phyloP scores from a whole-genome alignment of 805 yeast species.

The Kazachstania kunashirensis region DNA sequence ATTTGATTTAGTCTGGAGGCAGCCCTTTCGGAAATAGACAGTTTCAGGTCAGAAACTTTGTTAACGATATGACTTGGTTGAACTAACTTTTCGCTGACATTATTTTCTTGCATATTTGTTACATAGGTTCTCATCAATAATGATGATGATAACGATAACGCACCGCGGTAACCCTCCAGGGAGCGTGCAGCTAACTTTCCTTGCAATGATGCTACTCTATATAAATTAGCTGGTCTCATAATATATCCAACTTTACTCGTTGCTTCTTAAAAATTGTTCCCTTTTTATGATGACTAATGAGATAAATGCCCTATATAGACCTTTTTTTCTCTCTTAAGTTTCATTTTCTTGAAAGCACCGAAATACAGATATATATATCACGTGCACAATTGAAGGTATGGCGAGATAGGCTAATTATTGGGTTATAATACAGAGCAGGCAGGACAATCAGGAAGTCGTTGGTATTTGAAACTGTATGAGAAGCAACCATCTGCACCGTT shows the following conservation, averaged over 20 bases:
- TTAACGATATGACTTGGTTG: conserved; percentile 19
- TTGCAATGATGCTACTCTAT: not conserved
- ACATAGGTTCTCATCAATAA: not conserved
- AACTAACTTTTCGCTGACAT: not conserved
- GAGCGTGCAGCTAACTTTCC: too few species aligned
- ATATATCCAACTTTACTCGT: too few species aligned
- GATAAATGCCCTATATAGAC: too few species aligned
- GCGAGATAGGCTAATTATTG: too few species aligned
- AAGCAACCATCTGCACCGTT: conserved; percentile 75
- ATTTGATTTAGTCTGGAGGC: conserved; percentile 21
- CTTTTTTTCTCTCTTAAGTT: too few species aligned
- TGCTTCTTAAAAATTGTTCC: too few species aligned
- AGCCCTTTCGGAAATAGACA: conserved; percentile 24
- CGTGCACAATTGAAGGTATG: too few species aligned
- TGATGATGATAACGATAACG: too few species aligned
- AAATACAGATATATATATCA: too few species aligned
- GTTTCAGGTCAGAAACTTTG: conserved; percentile 11
- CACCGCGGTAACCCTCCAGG: too few species aligned
- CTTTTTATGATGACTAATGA: too few species aligned
- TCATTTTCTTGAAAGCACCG: too few species aligned
- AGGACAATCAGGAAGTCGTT: conserved; percentile 52
- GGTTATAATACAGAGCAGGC: conserved; percentile 46
- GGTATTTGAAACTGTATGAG: conserved; percentile 60
- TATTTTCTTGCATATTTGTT: not conserved
- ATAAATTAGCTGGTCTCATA: not conserved